These are phyloP conservation scores for Quercus dentata DNA, from an alignment of 306 rosid genomes.

Conservation along the genomic window DNA sequence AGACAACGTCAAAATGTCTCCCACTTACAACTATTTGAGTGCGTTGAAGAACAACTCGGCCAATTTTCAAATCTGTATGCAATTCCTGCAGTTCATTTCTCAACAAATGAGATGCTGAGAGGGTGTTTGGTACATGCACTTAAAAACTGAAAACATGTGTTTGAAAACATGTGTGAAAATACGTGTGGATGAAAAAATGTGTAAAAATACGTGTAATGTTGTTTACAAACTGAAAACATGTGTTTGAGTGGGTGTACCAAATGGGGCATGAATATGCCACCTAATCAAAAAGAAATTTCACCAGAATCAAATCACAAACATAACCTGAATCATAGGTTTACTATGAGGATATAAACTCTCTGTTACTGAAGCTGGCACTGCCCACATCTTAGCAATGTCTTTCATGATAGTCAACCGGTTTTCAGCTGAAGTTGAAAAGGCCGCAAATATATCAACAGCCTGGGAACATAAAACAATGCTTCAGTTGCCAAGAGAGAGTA, in stretches of 20 bases:
- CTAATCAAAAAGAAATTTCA: constrained; percentile 2
- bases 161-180: too few relatives aligned
- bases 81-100: constrained; percentile 54
- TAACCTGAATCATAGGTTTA: constrained; percentile 78
- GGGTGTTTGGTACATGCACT: too few relatives aligned
- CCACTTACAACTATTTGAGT: constrained; percentile 51
- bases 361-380: constrained; percentile 43
- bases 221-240: too few relatives aligned
- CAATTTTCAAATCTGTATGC: constrained; percentile 50
- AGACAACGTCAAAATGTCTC: constrained; percentile 2
- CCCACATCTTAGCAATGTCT: constrained; percentile 70
- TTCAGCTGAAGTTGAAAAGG: constrained; percentile 60
- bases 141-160: too few relatives aligned
- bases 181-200: too few relatives aligned
- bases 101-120: constrained; percentile 31
- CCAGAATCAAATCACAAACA: neutral
- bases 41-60: constrained; percentile 62
- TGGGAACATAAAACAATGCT: constrained; percentile 29
- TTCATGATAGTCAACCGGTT: constrained; percentile 65
- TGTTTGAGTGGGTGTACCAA: too few relatives aligned
- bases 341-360: constrained; percentile 60
- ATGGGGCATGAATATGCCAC: neutral
- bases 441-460: constrained; percentile 91
- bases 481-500: neutral
- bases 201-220: too few relatives aligned